phyloP scores from a whole-genome alignment of 352 stramenopile genomes.

The Phytophthora kernoviae region DNA sequence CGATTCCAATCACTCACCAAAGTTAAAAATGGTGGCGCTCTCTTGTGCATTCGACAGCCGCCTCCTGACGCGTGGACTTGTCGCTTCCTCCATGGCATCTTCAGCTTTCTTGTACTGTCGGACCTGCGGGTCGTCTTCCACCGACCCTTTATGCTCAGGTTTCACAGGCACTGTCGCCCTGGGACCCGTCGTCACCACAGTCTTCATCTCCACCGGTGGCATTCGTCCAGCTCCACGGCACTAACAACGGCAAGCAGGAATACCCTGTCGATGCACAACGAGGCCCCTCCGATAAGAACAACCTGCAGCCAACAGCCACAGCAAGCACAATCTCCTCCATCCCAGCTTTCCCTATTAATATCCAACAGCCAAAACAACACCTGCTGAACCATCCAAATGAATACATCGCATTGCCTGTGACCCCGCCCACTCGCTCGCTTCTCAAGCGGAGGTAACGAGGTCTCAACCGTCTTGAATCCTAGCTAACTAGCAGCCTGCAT shows the following conservation, averaged over 20 bases:
- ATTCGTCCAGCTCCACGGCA: constrained; percentile 9
- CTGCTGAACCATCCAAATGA: constrained; percentile 22
- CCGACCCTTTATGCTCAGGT: constrained; percentile 10
- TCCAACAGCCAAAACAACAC: neutral
- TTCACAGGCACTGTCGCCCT: constrained; percentile 13
- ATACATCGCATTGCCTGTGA: constrained; percentile 36
- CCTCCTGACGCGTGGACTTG: constrained; percentile 68
- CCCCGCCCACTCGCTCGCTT: constrained; percentile 15
- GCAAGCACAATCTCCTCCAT: neutral
- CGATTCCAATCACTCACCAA: constrained; percentile 39
- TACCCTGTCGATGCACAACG: constrained; percentile 2
- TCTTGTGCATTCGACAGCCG: constrained; percentile 80
- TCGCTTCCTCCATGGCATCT: constrained; percentile 20
- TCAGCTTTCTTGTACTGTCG: constrained; percentile 24
- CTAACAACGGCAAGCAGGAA: neutral
- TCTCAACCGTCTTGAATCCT: constrained; percentile 13
- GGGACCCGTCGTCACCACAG: constrained; percentile 4
- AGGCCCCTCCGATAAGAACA: constrained; percentile 12
- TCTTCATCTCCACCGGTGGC: constrained; percentile 17
- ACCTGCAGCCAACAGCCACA: constrained; percentile 5
- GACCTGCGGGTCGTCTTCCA: constrained; percentile 26
- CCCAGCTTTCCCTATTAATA: neutral
- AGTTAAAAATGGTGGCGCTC: constrained; percentile 70
- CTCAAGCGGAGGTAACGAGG: constrained; percentile 13
- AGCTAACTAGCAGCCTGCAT: constrained; percentile 28